Base-by-base conservation (phyloP, 805 yeast genomes). In the Wickerhamiella spandovensis region DNA sequence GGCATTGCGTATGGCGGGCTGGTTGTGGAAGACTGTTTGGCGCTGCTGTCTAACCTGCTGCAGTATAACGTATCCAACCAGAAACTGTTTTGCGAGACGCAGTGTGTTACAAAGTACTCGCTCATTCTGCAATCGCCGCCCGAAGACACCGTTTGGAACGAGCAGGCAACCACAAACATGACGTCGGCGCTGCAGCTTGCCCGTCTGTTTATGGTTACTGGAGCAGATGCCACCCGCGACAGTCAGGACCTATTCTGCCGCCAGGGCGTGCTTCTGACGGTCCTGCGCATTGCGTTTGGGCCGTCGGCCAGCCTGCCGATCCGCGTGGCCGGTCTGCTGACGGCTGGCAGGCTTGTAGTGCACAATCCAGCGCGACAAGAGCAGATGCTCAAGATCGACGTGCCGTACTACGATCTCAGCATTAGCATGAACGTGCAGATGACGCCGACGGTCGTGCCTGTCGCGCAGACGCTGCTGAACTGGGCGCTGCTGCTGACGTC, bases 21-120 rank as follows among this genome's bases (percentile, higher is more conserved):
- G 32, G 79, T 87, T n/a, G 95, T 89, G 8, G 92, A 85, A 61
- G 97, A 92, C 65, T 85, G 95, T 64, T 68, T 94, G 49, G 77
- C 87, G 0, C 67, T 92, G 44, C 70, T 90, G 7, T 73, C 82
- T 17, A 84, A 82, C 59, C 71, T 92, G 43, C 66, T 92, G 46
- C 78, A 78, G 55, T 88, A 81, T 65, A 92, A 90, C 62, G 82
- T 90, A 0, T 81, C 95, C 2, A 94, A 92, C 64, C 99, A 92
- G 63, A 84, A 82, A 52, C 73, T 81, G 49, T 94, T 94, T 60
- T 65, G 89, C 35, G 97, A 90, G 63, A 81, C 96, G 1, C 84
- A 81, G 45, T 82, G 94, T 57, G 70, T 85, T 3, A 79, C 82
- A 2, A 74, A 78, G 54, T 68, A 88, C 44, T 81, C 82, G 0